Evolutionary conservation across 2,329 filamentous ascomycete genomes (phyloP).

Genomic region (Fusarium beomiforme): DNA sequence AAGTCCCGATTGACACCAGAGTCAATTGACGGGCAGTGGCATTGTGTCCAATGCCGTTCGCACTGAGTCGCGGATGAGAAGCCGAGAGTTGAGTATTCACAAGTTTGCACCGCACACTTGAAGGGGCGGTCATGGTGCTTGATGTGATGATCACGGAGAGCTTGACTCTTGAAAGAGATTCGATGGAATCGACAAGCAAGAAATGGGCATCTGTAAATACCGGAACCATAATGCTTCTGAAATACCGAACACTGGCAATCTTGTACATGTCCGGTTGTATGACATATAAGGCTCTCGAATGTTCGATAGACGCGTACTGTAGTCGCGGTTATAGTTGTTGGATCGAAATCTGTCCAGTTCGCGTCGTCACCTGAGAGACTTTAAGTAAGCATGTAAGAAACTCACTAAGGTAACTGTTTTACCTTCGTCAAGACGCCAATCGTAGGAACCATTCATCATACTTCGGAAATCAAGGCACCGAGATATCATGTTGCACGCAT

Average conservation of each 20-base stretch:
- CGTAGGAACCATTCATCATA: neutral
- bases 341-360: neutral
- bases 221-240: neutral
- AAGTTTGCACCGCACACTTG: fast-evolving
- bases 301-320: neutral
- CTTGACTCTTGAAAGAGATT: fast-evolving
- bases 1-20: fast-evolving
- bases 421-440: neutral
- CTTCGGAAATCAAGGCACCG: neutral
- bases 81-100: neutral
- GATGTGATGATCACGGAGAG: neutral
- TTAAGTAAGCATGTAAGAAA: neutral
- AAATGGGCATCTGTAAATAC: neutral
- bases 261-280: fast-evolving
- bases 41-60: neutral
- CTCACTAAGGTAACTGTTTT: fast-evolving
- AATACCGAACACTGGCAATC: neutral
- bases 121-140: neutral
- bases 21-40: fast-evolving
- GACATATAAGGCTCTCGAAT: neutral
- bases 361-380: fast-evolving
- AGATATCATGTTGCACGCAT: neutral
- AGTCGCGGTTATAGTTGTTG: neutral
- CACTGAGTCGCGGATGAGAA: neutral
- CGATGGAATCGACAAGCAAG: neutral